Evolutionary conservation across 2,329 filamentous ascomycete genomes (phyloP), one percentile per base, ranked within the genome.

Genomic region (Colletotrichum orchidophilum): DNA sequence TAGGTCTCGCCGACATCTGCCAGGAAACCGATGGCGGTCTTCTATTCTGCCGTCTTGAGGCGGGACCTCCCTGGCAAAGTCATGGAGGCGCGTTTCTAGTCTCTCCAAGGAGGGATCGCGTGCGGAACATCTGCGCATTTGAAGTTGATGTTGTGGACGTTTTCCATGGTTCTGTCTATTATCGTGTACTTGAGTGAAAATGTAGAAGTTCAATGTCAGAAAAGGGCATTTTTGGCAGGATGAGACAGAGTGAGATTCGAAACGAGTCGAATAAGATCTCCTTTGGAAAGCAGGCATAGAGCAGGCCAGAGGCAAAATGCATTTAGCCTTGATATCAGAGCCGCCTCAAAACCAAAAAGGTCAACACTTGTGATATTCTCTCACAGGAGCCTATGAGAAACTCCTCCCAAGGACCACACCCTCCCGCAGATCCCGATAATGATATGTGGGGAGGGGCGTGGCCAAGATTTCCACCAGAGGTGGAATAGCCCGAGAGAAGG

Each of bases 401-500:
- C n/a, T n/a, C 39, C 1, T 5, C 2, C 7, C 5, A 18, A 4
- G 1, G 2, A 3, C 3, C 9, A 8, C 15, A 3, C 21, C 39
- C 39, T 46, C 18, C 39, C 39, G 18, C 3, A 46, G 1, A 9
- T 21, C 18, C 39, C 7, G 39, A 1, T 8, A 46, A 3, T 15
- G 18, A 18, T 46, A 11, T 46, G 39, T 21, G 39, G 39, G 39
- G 39, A 46, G 33, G 5, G 18, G 18, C 18, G 9, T 46, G 18
- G 39, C 39, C 13, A 18, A 39, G 35, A n/a, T n/a, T n/a, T n/a
- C n/a, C n/a, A n/a, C n/a, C n/a, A n/a, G n/a, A n/a, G n/a, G n/a
- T n/a, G n/a, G n/a, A n/a, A n/a, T n/a, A n/a, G n/a, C n/a, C 8
- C 1, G 12, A 18, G 5, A 1, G 15, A 18, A 2, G 21, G 18